Conservation (phyloP, 768 basidiomycete species). For the Collybia nuda region DNA sequence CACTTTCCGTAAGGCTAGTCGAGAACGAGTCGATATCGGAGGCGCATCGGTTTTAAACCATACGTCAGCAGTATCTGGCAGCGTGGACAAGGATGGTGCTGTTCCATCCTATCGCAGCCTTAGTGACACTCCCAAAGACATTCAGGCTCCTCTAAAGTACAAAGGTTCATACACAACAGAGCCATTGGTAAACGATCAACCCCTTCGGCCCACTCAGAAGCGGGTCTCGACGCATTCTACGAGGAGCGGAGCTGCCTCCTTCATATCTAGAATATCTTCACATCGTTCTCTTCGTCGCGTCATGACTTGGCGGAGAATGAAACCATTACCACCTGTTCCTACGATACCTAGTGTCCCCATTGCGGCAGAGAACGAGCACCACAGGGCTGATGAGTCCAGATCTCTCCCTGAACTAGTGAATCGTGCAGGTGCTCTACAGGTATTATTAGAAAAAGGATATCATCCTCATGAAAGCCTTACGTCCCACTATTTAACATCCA, state of each 20-base stretch:
- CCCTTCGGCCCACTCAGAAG: no score
- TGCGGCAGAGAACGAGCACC: constrained; percentile 37
- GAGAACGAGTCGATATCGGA: constrained; percentile 14
- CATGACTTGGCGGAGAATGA: constrained; percentile 42
- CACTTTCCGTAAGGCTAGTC: constrained; percentile 22
- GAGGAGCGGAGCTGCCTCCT: constrained; percentile 48
- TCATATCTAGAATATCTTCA: constrained; percentile 49
- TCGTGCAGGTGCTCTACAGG: constrained; percentile 46
- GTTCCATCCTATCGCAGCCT: background rate
- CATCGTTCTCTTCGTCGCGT: constrained; percentile 34
- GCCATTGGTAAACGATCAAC: no score
- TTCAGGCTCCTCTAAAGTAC: background rate
- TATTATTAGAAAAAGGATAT: constrained; percentile 53
- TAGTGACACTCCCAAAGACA: background rate
- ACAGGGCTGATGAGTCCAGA: constrained; percentile 42
- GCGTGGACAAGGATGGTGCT: background rate
- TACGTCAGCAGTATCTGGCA: constrained; percentile 29
- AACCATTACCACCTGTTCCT: constrained; percentile 63
- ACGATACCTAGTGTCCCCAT: constrained; percentile 46
- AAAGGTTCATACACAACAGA: no score
- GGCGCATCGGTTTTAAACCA: constrained; percentile 29
- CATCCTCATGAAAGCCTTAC: constrained; percentile 48
- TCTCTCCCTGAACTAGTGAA: constrained; percentile 53
- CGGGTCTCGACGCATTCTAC: constrained; percentile 45
- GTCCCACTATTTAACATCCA: constrained; percentile 20